A percentile compares a stretch with the other conserved stretches of the same genome.
phyloP scores from a whole-genome alignment of 2,329 filamentous ascomycete genomes.

The Pseudodiploospora longispora region DNA sequence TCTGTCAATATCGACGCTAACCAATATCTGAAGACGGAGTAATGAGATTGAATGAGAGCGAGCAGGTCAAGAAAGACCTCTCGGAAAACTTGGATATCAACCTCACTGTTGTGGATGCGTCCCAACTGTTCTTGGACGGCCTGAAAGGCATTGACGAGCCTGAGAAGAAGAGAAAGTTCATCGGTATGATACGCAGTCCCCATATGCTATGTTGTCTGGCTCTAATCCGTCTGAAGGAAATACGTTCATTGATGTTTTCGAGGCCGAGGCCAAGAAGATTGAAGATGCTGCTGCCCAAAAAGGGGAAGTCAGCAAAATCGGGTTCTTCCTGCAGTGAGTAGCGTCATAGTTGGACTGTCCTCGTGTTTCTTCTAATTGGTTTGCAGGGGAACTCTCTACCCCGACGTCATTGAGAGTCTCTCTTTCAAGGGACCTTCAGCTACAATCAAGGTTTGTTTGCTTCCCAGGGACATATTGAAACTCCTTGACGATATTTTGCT shows the following conservation, averaged over 20 bases:
- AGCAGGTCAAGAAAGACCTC: constrained; percentile 73
- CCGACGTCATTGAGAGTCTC: constrained; percentile 27
- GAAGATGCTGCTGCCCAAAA: constrained; percentile 63
- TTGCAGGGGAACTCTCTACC: constrained; percentile 39
- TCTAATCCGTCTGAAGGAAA: constrained; percentile 1
- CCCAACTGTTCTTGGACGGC: constrained; percentile 65
- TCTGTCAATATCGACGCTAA: constrained; percentile 24
- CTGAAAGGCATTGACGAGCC: constrained; percentile 71
- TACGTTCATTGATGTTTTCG: constrained; percentile 55
- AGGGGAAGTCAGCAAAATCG: constrained; percentile 62
- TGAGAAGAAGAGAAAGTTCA: constrained; percentile 86
- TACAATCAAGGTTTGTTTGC: constrained; percentile 37
- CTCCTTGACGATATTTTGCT: background rate
- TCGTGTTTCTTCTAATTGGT: background rate
- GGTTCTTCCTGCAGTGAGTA: constrained; percentile 79
- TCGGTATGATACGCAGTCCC: constrained; percentile 47
- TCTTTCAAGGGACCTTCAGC: constrained; percentile 40
- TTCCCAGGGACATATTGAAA: constrained; percentile 21
- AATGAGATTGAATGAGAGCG: constrained; percentile 78
- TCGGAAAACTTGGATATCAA: constrained; percentile 78
- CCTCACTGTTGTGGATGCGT: constrained; percentile 76
- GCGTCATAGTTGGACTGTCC: constrained; percentile 55
- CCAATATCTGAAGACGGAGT: background rate
- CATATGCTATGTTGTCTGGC: background rate
- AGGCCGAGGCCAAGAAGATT: constrained; percentile 63